Base-by-base conservation (phyloP, 305 asterid genomes). In the Fraxinus floribunda region DNA sequence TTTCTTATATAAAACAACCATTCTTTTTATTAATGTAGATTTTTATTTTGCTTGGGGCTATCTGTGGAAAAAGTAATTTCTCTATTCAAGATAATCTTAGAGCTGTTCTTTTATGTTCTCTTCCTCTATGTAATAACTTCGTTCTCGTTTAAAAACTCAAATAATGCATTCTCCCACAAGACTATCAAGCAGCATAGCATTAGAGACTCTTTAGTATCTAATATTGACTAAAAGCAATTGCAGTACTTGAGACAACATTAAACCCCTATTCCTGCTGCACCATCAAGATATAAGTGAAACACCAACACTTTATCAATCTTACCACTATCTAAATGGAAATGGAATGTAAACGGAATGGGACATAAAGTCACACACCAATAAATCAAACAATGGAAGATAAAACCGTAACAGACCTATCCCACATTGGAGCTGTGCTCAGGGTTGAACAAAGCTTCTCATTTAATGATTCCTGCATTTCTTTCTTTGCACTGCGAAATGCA, bases 371-470 rank as follows among this genome's bases (percentile, higher is more conserved):
- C 71, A 44, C 24, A 29, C 55, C 73, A n/a, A 75, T 41, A 84
- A 49, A 77, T 62, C 62, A 76, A 29, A 26, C 7, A 11, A 66
- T 3, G 6, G 18, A 52, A 74, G 83, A 55, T 81, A 15, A 75
- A 18, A 60, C n/a, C 20, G 60, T 66, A 75, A 82, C 86, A 9
- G 74, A 95, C 98, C 98, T 95, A 81, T 94, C 99, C 89, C 84
- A 94, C 81, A 87, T 82, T 73, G 99, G 99, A 83, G 98, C 93
- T 5, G 98, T 94, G 90, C 89, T 84, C 81, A 95, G 93, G 87
- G 91, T 88, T 80, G 82, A 80, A 85, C 88, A 89, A 36, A 95
- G 91, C 83, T 89, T 92, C 83, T 90, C 91, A 30, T 71, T 80
- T 78, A 93, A 86, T 0, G 95, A 89, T 64, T 91, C 93, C 64